Conservation (phyloP, 2,329 filamentous ascomycete species). For the Trichoderma aggressivum region DNA sequence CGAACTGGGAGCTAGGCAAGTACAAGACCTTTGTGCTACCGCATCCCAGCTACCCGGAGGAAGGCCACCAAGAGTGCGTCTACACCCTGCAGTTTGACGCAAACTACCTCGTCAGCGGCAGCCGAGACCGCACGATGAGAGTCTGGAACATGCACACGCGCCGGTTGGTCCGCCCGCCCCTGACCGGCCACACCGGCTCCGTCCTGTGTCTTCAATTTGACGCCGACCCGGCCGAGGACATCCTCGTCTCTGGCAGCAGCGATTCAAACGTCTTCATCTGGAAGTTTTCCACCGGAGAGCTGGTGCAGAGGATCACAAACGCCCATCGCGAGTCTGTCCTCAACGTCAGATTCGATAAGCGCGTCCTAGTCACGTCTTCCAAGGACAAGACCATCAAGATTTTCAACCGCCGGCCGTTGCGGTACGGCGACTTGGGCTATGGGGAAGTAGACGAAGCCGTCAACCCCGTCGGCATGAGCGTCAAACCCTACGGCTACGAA, state of each 20-base stretch:
- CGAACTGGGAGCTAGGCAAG: slow-evolving; percentile 83
- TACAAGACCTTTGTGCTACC: slow-evolving; percentile 88
- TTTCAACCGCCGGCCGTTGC: slow-evolving; percentile 77
- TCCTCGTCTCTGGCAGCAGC: slow-evolving; percentile 94
- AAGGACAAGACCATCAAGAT: slow-evolving; percentile 98
- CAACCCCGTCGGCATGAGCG: slow-evolving; percentile 50
- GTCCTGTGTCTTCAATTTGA: slow-evolving; percentile 96
- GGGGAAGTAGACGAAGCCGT: slow-evolving; percentile 36
- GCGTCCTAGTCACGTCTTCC: slow-evolving; percentile 91
- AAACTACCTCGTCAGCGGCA: slow-evolving; percentile 87
- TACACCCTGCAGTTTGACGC: slow-evolving; percentile 90
- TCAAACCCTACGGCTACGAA: slow-evolving; percentile 55
- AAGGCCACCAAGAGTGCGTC: slow-evolving; percentile 88
- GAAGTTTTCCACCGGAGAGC: slow-evolving; percentile 86
- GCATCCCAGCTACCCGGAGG: slow-evolving; percentile 72
- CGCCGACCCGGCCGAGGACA: slow-evolving; percentile 76
- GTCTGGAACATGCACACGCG: slow-evolving; percentile 87
- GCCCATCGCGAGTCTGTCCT: slow-evolving; percentile 90
- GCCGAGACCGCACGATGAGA: slow-evolving; percentile 80
- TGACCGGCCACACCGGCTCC: slow-evolving; percentile 76
- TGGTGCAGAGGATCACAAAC: slow-evolving; percentile 69
- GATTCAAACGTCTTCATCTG: slow-evolving; percentile 89
- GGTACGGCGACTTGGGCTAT: slow-evolving; percentile 58
- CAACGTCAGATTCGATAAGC: slow-evolving; percentile 87
- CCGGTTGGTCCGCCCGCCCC: slow-evolving; percentile 68